Evolutionary conservation across 345 rosid genomes (phyloP), one percentile per base, ranked within the genome.

Genomic region (Lepidium africanum): DNA sequence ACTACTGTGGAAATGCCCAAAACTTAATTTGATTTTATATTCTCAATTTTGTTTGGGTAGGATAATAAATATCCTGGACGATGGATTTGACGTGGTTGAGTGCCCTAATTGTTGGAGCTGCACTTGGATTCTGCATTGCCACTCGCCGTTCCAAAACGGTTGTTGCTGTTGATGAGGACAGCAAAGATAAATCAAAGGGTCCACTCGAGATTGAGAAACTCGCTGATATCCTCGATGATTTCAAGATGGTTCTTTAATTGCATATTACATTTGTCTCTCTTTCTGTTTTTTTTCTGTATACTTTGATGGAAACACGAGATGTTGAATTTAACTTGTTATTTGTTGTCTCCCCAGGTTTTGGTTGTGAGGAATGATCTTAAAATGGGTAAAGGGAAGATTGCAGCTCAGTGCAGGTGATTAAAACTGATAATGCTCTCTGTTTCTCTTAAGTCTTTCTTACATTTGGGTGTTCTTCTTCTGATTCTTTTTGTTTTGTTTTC

Each of bases 301-400:
- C 60, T n/a, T 9, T 45, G n/a, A 10, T 59, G 6, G 16, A 67
- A 71, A 17, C 45, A 6, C 27, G 60, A 32, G 13, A 43, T 65
- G 50, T 33, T 63, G 65, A 57, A 45, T 14, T 2, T 51, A 36
- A 19, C 27, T 33, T 40, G 30, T 63, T 41, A 6, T 41, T 17
- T 17, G 33, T 37, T 68, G 12, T 75, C 15, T 75, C 12, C 35
- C 62, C 77, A 91, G 99, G 91, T 94, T 53, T 84, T 94, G 85
- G 91, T 91, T 63, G 99, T 91, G 71, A 82, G 99, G 71, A 91
- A 87, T 72, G 97, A 94, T 81, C 91, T 94, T 57, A 94, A 89
- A 84, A 94, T 91, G 99, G 99, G 99, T 54, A 94, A 94, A 79
- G 99, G 99, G 48, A 94, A 94, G 85, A 89, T 91, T 82, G 97